Conservation (phyloP, 179 eudicot species). For the Silene vulgaris region DNA sequence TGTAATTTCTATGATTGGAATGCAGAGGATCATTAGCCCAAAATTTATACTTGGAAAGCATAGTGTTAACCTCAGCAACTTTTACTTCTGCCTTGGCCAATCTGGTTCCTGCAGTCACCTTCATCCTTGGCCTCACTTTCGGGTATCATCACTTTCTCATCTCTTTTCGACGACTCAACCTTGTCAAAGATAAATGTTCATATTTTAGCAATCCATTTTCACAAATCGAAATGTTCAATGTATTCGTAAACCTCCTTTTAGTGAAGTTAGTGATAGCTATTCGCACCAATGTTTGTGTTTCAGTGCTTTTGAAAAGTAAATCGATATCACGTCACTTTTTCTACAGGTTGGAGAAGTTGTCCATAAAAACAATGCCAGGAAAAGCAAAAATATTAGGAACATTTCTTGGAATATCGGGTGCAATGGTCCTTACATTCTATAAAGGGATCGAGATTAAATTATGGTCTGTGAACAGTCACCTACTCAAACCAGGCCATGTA, state of each 20-base stretch:
- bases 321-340: neutral
- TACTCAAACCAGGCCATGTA: slow-evolving; percentile 23
- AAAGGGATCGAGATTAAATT: slow-evolving; percentile 35
- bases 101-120: slow-evolving; percentile 42
- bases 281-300: too few relatives aligned
- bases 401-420: slow-evolving; percentile 47
- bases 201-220: neutral
- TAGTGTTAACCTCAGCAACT: slow-evolving; percentile 37
- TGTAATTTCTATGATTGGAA: neutral
- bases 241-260: too few relatives aligned
- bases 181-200: neutral
- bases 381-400: slow-evolving; percentile 60
- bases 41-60: slow-evolving; percentile 31
- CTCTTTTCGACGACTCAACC: neutral
- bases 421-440: slow-evolving; percentile 54
- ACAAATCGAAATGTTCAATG: too few relatives aligned
- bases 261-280: too few relatives aligned
- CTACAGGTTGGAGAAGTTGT: slow-evolving; percentile 48
- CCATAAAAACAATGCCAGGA: slow-evolving; percentile 33
- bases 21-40: slow-evolving; percentile 38
- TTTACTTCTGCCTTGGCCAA: slow-evolving; percentile 42
- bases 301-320: too few relatives aligned
- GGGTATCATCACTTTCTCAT: slow-evolving; percentile 18
- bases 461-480: slow-evolving; percentile 30
- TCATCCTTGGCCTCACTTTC: slow-evolving; percentile 35